Percentiles rank a stretch among this genome's conserved stretches.
Conservation (phyloP, 768 basidiomycete genomes). For the Tylopilus vinaceipallidus region DNA sequence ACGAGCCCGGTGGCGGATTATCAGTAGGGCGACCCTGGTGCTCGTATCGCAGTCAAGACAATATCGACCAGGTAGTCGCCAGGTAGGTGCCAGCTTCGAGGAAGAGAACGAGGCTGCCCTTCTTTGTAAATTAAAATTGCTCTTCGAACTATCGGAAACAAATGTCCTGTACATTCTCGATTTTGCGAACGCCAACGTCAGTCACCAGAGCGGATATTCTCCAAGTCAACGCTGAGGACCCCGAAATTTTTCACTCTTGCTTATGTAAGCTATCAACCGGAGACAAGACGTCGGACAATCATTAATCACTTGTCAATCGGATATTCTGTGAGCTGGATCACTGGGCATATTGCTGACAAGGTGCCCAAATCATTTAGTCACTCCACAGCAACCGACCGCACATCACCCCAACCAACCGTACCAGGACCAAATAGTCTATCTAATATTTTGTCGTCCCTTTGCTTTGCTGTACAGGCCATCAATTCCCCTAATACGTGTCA, state of each 20-base stretch:
- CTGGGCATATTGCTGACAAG: not conserved
- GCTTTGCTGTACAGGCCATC: no score
- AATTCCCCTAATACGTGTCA: not conserved
- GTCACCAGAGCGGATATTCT: constrained; percentile 6
- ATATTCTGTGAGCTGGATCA: not conserved
- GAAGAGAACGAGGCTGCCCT: constrained; percentile 16
- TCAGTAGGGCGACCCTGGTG: not conserved
- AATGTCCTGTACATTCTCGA: constrained; percentile 10
- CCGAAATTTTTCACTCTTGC: not conserved
- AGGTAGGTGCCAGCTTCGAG: constrained; percentile 5
- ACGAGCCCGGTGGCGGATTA: constrained; percentile 22
- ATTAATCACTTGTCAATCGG: no score
- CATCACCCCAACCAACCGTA: no score
- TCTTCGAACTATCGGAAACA: constrained; percentile 20
- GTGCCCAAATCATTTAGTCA: no score
- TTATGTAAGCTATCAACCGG: no score
- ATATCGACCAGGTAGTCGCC: constrained; percentile 1
- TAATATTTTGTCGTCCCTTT: no score
- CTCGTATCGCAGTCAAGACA: constrained; percentile 1
- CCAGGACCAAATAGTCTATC: no score
- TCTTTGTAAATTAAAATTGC: constrained; percentile 21
- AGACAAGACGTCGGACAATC: no score
- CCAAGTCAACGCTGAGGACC: not conserved
- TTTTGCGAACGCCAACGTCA: constrained; percentile 17
- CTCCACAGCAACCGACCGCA: no score